Conservation (phyloP, 2,329 filamentous ascomycete genomes). For the Colletotrichum chlorophyti region DNA sequence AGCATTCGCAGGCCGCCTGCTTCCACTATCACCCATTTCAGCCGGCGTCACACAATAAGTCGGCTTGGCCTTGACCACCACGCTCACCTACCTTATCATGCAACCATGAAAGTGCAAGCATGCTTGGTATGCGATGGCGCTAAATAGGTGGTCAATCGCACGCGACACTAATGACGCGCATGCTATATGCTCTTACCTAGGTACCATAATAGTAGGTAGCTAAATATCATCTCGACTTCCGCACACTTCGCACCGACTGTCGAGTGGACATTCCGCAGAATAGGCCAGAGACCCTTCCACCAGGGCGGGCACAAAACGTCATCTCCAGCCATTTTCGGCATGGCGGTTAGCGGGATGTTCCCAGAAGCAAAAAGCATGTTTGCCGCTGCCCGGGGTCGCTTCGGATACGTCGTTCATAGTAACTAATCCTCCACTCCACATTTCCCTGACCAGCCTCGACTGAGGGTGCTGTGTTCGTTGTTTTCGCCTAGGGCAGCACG, state of each 20-base stretch:
- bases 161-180: conserved; percentile 18
- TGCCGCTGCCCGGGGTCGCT: conserved; percentile 3
- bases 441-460: no score
- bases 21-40: background rate
- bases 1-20: background rate
- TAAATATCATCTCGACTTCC: no score
- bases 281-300: conserved; percentile 10
- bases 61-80: no score
- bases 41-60: no score
- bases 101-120: background rate
- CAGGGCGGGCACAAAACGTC: conserved; percentile 18
- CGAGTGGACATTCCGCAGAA: no score
- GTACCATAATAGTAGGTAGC: no score
- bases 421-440: background rate
- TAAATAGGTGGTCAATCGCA: conserved; percentile 4
- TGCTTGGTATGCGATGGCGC: conserved; percentile 9
- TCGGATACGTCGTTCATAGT: no score
- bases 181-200: background rate
- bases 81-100: background rate
- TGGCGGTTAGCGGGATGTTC: conserved; percentile 20
- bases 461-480: no score
- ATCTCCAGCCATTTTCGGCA: conserved; percentile 13
- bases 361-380: conserved; percentile 3
- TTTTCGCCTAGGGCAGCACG: no score
- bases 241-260: no score